phyloP scores from a whole-genome alignment of 495 filamentous ascomycete species.

The Chaetomium fimeti region DNA sequence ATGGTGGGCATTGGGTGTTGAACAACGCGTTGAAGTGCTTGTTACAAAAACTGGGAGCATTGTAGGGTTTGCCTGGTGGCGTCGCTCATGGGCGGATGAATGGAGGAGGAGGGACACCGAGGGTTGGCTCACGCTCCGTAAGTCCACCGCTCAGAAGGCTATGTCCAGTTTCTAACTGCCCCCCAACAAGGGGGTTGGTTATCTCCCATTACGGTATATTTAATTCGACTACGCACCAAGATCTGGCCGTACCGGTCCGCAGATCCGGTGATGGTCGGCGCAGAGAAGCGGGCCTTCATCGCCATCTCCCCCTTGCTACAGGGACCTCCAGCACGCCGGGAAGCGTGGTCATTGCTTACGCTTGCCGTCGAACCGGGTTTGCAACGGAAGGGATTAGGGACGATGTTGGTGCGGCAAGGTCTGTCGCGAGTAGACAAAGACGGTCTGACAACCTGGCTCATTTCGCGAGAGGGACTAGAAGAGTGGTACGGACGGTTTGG shows the following conservation, averaged over 20 bases:
- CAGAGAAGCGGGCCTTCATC: neutral
- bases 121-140: neutral
- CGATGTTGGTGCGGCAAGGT: neutral
- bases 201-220: neutral
- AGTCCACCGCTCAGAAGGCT: neutral
- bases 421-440: neutral
- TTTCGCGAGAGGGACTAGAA: constrained; percentile 1
- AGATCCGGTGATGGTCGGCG: neutral
- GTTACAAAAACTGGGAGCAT: neutral
- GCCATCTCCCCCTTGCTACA: neutral
- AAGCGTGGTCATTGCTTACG: neutral
- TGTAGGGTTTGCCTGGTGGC: constrained; percentile 4
- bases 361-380: neutral
- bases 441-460: neutral
- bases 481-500: constrained; percentile 6
- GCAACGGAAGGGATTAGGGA: neutral
- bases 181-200: neutral
- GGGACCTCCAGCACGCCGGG: neutral
- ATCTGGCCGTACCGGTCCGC: neutral
- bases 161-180: neutral
- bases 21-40: neutral
- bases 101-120: neutral
- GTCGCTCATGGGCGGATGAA: neutral
- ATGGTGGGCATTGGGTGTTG: neutral
- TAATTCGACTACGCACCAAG: neutral